Conservation (phyloP, 2,329 filamentous ascomycete species). For the Diaporthe eres region DNA sequence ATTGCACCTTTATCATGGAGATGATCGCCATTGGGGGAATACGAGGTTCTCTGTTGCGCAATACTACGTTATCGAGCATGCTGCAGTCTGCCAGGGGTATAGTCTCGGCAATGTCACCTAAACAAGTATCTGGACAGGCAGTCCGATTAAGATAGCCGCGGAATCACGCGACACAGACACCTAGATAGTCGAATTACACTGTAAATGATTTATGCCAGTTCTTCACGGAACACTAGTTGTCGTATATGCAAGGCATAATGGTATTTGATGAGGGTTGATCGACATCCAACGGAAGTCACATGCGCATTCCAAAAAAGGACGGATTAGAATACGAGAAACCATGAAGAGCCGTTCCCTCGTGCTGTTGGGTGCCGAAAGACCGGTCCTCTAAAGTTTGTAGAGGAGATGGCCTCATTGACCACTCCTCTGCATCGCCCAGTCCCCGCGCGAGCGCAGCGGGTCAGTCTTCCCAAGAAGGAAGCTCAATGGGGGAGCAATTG, state of each 20-base stretch:
- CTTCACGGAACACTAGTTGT: background rate
- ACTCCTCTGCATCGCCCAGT: background rate
- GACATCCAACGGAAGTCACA: background rate
- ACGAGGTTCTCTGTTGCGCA: background rate
- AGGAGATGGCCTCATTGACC: background rate
- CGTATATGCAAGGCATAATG: constrained; percentile 3
- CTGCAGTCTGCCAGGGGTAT: constrained; percentile 21
- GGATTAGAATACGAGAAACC: constrained; percentile 6
- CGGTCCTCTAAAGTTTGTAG: background rate
- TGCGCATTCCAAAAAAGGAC: background rate
- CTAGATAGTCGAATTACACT: background rate
- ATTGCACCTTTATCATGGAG: background rate
- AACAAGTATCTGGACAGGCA: background rate
- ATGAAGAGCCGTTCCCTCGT: background rate
- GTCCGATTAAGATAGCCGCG: background rate
- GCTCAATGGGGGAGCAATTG: constrained; percentile 1
- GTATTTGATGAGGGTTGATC: background rate
- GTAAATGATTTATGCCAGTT: background rate
- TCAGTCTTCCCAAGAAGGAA: constrained; percentile 26
- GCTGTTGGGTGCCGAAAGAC: background rate
- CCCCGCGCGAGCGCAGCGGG: constrained; percentile 25
- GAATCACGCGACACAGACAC: background rate
- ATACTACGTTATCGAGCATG: constrained; percentile 17
- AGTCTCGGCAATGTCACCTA: constrained; percentile 24
- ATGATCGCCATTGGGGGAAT: constrained; percentile 5